A percentile compares a stretch with the other conserved stretches of the same genome.
Evolutionary conservation across 352 stramenopile species (phyloP).

Genomic region (Globisporangium ultimum): DNA sequence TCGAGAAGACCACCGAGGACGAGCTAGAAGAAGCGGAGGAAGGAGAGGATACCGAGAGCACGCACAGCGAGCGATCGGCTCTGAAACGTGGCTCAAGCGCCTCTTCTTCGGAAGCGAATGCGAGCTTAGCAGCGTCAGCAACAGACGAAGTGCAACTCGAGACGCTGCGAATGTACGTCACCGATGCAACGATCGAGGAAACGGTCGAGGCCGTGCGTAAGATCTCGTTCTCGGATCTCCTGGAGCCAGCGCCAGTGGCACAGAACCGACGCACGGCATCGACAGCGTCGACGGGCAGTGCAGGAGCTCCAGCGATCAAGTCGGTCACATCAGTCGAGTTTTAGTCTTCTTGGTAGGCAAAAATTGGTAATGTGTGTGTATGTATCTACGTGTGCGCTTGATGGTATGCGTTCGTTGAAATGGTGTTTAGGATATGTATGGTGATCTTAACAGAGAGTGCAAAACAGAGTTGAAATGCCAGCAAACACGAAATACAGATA

Average conservation of each 20-base stretch:
- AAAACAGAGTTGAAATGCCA: too few species aligned
- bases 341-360: constrained; percentile 1
- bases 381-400: constrained; percentile 1
- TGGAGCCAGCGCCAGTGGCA: constrained; percentile 15
- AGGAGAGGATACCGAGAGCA: constrained; percentile 11
- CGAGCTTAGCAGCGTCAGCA: not conserved
- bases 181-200: constrained; percentile 24
- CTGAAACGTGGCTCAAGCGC: constrained; percentile 8
- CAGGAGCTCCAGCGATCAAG: constrained; percentile 10
- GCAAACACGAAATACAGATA: not conserved
- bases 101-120: constrained; percentile 1
- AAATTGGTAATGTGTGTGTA: not conserved
- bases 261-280: constrained; percentile 10
- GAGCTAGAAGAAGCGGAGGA: constrained; percentile 21
- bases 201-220: constrained; percentile 16
- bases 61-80: not conserved
- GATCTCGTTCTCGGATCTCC: constrained; percentile 33
- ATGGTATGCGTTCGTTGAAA: constrained; percentile 3
- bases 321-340: constrained; percentile 16
- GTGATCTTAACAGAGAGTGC: not conserved
- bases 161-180: constrained; percentile 69
- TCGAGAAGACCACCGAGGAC: constrained; percentile 35
- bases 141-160: constrained; percentile 28
- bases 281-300: not conserved
- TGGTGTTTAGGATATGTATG: not conserved